Base-by-base conservation (phyloP, 2,329 filamentous ascomycete genomes). In the Verticillium longisporum region DNA sequence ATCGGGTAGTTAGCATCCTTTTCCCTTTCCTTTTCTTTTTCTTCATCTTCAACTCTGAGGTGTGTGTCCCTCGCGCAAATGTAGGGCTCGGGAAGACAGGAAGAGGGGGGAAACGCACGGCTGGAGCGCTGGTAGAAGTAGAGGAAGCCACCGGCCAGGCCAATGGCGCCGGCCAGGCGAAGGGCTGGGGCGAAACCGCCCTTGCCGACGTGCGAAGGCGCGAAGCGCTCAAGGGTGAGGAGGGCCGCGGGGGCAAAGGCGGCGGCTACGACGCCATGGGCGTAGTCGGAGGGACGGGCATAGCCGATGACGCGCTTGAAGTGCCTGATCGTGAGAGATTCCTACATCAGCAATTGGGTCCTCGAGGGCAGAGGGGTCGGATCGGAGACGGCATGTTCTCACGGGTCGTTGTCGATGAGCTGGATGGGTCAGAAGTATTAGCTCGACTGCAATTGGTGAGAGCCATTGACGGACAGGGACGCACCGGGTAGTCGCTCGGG, bases 401-500 rank as follows among this genome's bases (percentile, higher is more conserved):
- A 97, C 93, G 95, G 95, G 78, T 99, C 95, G 81, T 91, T 96
- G 82, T 99, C 95, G 78, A 99, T 98, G 80, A 98, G 90, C 95
- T 99, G 79, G 68, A 72, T 71, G 54, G 61, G 65, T 62, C 61
- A 70, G 66, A 68, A 63, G 66, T 62, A 66, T 66, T 63, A 61
- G 63, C 60, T 56, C 57, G 61, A 61, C 66, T 68, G 45, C 45
- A 50, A 50, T 50, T 50, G 45, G 45, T 18, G 45, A 70, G 65
- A 65, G 62, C 33, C 61, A 70, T 71, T 69, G 62, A 55, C 9
- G 34, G 37, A 53, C 7, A 61, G 66, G 63, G 60, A 81, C 91
- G 72, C 80, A 98, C 95, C 62, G 94, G 94, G 75, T 91, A 98
- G 63, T 95, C 88, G 70, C 90, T 91, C 74, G 88, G 83, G 69